phyloP scores from a whole-genome alignment of 441 rosid species.

The Aleurites moluccanus region DNA sequence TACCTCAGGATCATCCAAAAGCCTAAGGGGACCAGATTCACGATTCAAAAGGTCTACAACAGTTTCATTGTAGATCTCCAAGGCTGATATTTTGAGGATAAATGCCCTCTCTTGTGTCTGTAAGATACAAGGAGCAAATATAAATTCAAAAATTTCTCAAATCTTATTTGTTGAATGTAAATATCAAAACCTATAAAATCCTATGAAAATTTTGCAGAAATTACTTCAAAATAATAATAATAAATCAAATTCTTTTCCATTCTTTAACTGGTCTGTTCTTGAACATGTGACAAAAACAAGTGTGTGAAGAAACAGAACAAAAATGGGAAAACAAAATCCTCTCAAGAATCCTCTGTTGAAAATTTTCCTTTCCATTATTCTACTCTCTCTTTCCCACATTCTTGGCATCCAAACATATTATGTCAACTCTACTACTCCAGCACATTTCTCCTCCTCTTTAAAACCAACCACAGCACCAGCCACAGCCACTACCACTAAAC shows the following conservation, averaged over 20 bases:
- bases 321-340: conserved; percentile 16
- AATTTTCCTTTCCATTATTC: conserved; percentile 22
- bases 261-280: not conserved
- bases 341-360: conserved; percentile 16
- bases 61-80: conserved; percentile 92
- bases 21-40: conserved; percentile 79
- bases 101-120: conserved; percentile 79
- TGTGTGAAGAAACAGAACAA: not conserved
- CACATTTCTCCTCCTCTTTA: conserved; percentile 13
- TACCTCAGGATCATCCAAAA: conserved; percentile 98
- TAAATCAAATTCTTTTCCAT: not conserved
- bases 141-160: conserved; percentile 3
- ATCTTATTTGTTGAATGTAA: not conserved
- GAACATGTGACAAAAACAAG: not conserved
- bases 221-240: not conserved
- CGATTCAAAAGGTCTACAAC: conserved; percentile 80
- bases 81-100: conserved; percentile 73
- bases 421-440: conserved; percentile 10
- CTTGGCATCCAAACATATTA: conserved; percentile 34
- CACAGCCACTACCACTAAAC: too few species aligned
- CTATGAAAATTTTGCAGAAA: conserved; percentile 1
- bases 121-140: conserved; percentile 21
- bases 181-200: not conserved
- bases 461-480: not conserved
- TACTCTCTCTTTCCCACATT: conserved; percentile 33